Conservation (phyloP, 2,329 filamentous ascomycete species). For the Pseudogymnoascus sp. region DNA sequence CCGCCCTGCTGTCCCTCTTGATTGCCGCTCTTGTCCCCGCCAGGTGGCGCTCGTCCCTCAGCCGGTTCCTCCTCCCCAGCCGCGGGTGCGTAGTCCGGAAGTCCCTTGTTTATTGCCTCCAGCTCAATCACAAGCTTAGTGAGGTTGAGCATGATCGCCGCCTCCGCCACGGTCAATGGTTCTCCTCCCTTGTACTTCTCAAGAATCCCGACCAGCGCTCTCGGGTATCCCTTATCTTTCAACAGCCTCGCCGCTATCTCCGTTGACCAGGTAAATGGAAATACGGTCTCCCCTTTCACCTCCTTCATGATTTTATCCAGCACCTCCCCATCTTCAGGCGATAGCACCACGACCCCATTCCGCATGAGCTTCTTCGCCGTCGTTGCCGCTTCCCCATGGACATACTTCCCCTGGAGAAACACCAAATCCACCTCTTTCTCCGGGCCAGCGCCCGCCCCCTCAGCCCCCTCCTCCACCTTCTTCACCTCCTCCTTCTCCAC, state of each 20-base stretch:
- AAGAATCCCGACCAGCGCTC: constrained; percentile 19
- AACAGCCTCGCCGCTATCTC: constrained; percentile 15
- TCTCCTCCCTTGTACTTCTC: constrained; percentile 27
- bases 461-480: constrained; percentile 17
- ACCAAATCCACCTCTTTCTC: constrained; percentile 16
- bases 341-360: background rate
- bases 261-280: background rate
- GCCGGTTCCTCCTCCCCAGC: background rate
- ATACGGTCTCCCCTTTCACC: constrained; percentile 14
- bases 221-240: constrained; percentile 14
- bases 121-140: background rate
- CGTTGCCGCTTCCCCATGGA: background rate
- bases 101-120: background rate
- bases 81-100: background rate
- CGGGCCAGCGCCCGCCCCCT: background rate
- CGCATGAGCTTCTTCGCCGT: background rate
- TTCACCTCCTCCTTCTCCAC: background rate
- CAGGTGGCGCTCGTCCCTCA: background rate
- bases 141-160: background rate
- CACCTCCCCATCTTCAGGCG: background rate
- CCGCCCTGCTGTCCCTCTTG: constrained; percentile 24
- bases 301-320: background rate
- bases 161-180: constrained; percentile 23
- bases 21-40: constrained; percentile 21
- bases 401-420: background rate